These are phyloP conservation scores for Apiotrichum domesticum DNA, from an alignment of 1,284 basidiomycete genomes.

Conservation along the genomic window DNA sequence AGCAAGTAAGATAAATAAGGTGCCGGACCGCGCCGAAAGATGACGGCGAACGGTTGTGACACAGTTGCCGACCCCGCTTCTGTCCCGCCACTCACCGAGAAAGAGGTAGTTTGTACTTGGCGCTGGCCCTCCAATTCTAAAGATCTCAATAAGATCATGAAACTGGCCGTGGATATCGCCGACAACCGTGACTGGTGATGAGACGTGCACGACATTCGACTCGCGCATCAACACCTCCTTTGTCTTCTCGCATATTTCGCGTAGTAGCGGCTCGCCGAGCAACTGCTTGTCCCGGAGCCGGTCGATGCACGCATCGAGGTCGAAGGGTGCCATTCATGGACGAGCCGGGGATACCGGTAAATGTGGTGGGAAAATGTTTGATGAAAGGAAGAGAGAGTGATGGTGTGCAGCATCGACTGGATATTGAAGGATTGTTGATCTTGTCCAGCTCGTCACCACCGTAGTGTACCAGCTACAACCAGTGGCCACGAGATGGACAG, in stretches of 20 bases:
- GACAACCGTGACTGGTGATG: constrained; percentile 96
- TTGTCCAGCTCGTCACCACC: no score
- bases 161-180: constrained; percentile 99
- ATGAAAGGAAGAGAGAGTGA: not conserved
- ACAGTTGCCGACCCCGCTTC: no score
- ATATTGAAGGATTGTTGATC: no score
- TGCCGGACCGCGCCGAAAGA: no score
- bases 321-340: constrained; percentile 72
- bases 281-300: constrained; percentile 86
- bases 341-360: not conserved
- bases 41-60: no score
- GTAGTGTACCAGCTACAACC: no score
- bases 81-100: constrained; percentile 59
- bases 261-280: constrained; percentile 80
- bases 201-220: constrained; percentile 96
- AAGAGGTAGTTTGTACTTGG: constrained; percentile 98
- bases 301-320: constrained; percentile 90
- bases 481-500: no score
- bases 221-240: constrained; percentile 98
- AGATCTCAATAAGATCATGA: constrained; percentile 98
- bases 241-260: constrained; percentile 97
- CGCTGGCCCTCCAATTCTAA: constrained; percentile 93
- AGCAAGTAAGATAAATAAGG: no score
- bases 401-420: no score
- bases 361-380: not conserved